A percentile compares a stretch with the other conserved stretches of the same genome.
Evolutionary conservation across 192 early-diverging fungal genomes (phyloP).

Genomic region (Rhizophagus clarus): DNA sequence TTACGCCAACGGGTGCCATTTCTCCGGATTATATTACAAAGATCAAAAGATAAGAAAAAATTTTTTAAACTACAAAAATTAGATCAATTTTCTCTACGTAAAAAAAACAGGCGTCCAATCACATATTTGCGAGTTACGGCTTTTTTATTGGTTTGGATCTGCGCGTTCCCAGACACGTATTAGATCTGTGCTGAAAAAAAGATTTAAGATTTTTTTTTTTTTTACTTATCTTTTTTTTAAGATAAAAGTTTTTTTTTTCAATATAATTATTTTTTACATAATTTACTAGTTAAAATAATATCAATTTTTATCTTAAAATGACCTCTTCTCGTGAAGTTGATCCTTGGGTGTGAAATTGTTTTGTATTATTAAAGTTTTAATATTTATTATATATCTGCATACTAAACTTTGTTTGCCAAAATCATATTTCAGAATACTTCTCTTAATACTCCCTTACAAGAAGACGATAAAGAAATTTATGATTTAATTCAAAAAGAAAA

Average conservation of each 20-base stretch:
- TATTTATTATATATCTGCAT: background rate
- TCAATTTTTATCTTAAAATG: background rate
- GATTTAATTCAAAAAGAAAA: slow-evolving; percentile 96
- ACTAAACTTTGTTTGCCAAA: background rate
- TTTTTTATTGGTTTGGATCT: too few species aligned
- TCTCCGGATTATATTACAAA: background rate
- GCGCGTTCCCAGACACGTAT: too few species aligned
- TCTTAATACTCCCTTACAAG: slow-evolving; percentile 88
- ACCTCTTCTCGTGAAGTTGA: background rate
- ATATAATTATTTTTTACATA: background rate
- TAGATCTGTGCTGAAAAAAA: too few species aligned
- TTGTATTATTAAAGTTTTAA: background rate
- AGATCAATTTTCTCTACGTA: background rate
- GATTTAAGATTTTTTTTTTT: too few species aligned
- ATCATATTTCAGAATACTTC: slow-evolving; percentile 51
- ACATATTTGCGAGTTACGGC: background rate
- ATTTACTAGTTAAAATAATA: background rate
- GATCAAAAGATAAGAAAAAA: background rate
- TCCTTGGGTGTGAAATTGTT: background rate
- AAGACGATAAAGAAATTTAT: slow-evolving; percentile 94
- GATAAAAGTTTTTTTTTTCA: background rate
- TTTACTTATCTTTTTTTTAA: too few species aligned
- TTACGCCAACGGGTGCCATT: background rate
- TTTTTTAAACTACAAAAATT: background rate
- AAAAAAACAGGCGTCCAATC: background rate